Evolutionary conservation across 371 early-diverging fungal genomes (phyloP), one percentile per base, ranked within the genome.

Genomic region (Apophysomyces trapeziformis): DNA sequence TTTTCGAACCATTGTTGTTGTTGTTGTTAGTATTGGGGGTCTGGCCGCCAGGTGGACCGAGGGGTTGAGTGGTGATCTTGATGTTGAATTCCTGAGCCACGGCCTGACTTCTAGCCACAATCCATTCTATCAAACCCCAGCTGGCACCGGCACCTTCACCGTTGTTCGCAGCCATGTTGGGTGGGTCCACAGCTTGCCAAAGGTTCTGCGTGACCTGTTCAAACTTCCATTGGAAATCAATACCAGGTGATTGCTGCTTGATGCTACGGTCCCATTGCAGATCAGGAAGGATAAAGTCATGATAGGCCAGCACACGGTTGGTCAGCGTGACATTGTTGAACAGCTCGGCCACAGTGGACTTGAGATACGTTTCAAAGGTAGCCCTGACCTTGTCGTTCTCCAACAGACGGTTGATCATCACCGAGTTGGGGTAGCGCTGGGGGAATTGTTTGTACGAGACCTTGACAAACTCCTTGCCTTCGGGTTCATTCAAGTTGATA

Each of bases 211-310:
- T 63, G 9, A 70, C 70, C 60, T 80, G 76, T 7, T 76, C 67
- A 26, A 76, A 76, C 7, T 78, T 80, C 87, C 87, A 86, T 3
- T 75, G 74, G 63, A 69, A 82, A 66, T 80, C 68, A 47, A 81
- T 82, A 68, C 87, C 87, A 44, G 84, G 84, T n/a, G 85, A 85
- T 56, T 75, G 71, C 68, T 86, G 87, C 58, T 61, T 67, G 47
- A 86, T 81, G 58, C 66, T 73, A 38, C 87, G 82, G 67, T 86
- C 87, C 85, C 85, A 85, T 36, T 72, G 64, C 8, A 86, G 69
- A 61, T 86, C 87, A 26, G 84, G 84, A 43, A 69, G 64, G 32
- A 81, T 65, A 64, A 85, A 85, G 4, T 82, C 69, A 43, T 85
- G 84, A 50, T 84, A 81, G 68, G 78, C 78, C 21, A 66, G 45